Base-by-base conservation (phyloP, 1,284 basidiomycete species). In the Sporisorium graminicola region DNA sequence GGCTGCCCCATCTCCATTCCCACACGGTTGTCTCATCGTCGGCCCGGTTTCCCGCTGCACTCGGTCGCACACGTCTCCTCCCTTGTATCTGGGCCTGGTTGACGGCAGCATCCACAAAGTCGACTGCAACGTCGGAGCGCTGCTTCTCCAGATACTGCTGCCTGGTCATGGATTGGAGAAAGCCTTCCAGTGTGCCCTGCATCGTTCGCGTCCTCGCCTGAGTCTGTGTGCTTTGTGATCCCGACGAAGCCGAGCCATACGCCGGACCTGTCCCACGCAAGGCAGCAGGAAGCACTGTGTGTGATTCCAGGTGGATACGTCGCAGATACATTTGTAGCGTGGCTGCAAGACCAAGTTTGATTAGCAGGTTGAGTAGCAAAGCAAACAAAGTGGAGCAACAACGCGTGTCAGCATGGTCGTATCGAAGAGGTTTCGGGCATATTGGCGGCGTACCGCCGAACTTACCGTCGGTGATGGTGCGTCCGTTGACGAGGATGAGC, bases 1-100 rank as follows among this genome's bases (percentile, higher is more conserved):
- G 53, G 40, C 81, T 76, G 6, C 86, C 86, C 86, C 86, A 86
- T 26, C 80, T 57, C 80, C 82, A 86, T 47, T 85, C 85, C 73
- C 73, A 75, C 37, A 84, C 49, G 4, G 55, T 57, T 3, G 37
- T 46, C 22, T 82, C 79, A 20, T 82, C 85, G 1, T 64, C 74
- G 0, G 57, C 58, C 10, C 65, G 58, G 3, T 55, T 33, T 22
- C 46, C 66, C 0, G 42, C 60, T 43, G 59, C 68, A 29, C 65
- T 62, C 2, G 40, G 13, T 1, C 74, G 65, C 16, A 62, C 71
- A 46, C 74, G 47, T 18, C 65, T 46, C 26, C 68, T 60, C 8
- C 27, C 40, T 37, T 62, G 62, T 16, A 58, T 68, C 40, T 64
- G 62, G 2, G 54, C 55, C 49, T 72, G 63, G 35, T 51, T 66